Evolutionary conservation across 805 yeast genomes (phyloP), one percentile per base, ranked within the genome.

Genomic region (Schwanniomyces polymorphus): DNA sequence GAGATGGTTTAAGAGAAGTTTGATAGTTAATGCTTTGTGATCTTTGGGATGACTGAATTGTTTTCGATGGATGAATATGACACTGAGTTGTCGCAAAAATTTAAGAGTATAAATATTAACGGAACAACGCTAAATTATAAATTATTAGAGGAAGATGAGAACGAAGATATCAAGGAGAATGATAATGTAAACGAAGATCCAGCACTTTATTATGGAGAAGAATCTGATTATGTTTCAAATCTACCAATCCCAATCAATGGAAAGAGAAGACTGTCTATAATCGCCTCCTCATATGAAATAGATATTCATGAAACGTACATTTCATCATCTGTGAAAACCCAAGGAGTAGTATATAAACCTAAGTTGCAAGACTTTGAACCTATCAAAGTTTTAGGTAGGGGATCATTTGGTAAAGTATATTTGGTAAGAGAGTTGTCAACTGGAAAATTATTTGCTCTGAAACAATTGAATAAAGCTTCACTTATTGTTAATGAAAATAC

Each of bases 381-480:
- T 6, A 59, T 73, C 37, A 72, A 68, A 54, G 78, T 73, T 6
- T 56, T 73, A 44, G 78, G 78, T 18, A 65, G 63, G 51, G 78
- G 78, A 4, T 66, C 74, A 11, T 73, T 70, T 50, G 78, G 78
- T 2, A 73, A 73, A 44, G 78, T 73, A 17, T 56, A 70, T 18
- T 56, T 73, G 38, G 78, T 73, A 6, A 58, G 68, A 38, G 78
- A 73, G 51, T 45, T 55, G 16, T 44, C 68, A 10, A 68, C 69
- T 10, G 75, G 75, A 6, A 64, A 60, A 50, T 57, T 73, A 14
- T 73, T 65, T 57, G 78, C 78, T 7, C 77, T 68, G 56, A 73
- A 73, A 47, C 78, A 73, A 54, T 59, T 73, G 49, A 67, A 68
- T 43, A 73, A 73, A 51, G 69, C 67, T 10, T 60, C 68, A 43